phyloP scores from a whole-genome alignment of 2,329 filamentous ascomycete genomes.

The Colletotrichum trifolii region DNA sequence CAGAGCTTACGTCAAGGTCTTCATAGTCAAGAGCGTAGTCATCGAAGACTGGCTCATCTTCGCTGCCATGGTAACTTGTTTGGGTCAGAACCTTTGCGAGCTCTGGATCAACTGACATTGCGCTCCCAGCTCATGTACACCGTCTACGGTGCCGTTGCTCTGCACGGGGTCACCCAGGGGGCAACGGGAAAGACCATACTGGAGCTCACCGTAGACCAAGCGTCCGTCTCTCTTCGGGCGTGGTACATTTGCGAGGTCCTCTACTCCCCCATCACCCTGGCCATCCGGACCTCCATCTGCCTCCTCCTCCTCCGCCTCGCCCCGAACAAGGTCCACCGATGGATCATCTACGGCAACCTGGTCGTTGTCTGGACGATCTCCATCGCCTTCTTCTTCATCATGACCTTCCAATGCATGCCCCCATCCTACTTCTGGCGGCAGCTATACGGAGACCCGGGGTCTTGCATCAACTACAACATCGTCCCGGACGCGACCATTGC shows the following conservation, averaged over 20 bases:
- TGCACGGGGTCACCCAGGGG: conserved; percentile 46
- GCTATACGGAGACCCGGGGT: conserved; percentile 48
- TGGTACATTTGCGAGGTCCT: conserved; percentile 55
- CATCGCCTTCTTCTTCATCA: conserved; percentile 55
- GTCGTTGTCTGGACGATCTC: conserved; percentile 51
- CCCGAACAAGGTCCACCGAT: conserved; percentile 45
- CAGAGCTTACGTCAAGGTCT: conserved; percentile 56
- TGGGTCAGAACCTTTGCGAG: background rate
- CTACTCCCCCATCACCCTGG: conserved; percentile 53
- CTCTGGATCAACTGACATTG: background rate
- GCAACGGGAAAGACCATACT: conserved; percentile 41
- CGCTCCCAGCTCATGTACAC: conserved; percentile 47
- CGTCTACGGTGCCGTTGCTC: conserved; percentile 44
- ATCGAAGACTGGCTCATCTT: conserved; percentile 62
- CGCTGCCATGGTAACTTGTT: conserved; percentile 52
- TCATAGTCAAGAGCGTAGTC: conserved; percentile 54
- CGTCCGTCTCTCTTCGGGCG: conserved; percentile 44
- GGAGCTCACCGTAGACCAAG: conserved; percentile 39
- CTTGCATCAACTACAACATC: conserved; percentile 52
- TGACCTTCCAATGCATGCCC: conserved; percentile 62
- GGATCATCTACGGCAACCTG: conserved; percentile 47
- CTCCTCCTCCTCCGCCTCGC: conserved; percentile 55
- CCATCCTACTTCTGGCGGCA: conserved; percentile 61
- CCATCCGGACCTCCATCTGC: conserved; percentile 54
- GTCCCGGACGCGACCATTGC: conserved; percentile 56